Base-by-base conservation (phyloP, 208 protist species). In the Phytomonas francai region DNA sequence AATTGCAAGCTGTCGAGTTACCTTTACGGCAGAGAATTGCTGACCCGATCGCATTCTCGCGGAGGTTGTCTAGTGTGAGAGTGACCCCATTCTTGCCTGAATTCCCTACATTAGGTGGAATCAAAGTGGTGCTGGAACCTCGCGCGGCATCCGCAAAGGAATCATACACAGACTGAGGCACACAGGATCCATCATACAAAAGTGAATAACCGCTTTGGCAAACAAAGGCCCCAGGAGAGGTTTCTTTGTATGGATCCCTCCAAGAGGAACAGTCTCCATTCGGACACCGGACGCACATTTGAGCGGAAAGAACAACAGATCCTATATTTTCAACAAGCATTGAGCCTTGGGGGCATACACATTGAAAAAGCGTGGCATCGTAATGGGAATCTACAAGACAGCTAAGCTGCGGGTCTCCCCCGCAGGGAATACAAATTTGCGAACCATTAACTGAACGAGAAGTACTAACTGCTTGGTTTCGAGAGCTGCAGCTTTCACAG, bases 171-270 rank as follows among this genome's bases (percentile, higher is more conserved):
- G 36, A 59, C 25, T 65, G 70, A 0, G 76, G 65, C 31, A 83
- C 76, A 57, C 85, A 95, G 0, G 82, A 86, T 3, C 68, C 69
- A 68, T 91, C 88, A 65, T 83, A 85, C 22, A 91, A 70, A 34
- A 68, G 58, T 0, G 68, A 78, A 76, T 79, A 89, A 19, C 78
- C 79, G n/a, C 27, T 56, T 12, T 30, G 32, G 62, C 86, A 91
- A 59, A 34, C 60, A 59, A 68, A 83, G 7, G 19, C 67, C 8
- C 60, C 65, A n/a, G 42, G 56, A 3, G 56, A 51, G 9, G 31
- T 67, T 11, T 58, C 71, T 19, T 75, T 58, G 49, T 87, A 90
- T 29, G 87, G 84, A 36, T 70, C 74, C 12, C 49, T 27, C 63
- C 78, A 86, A 0, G 74, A 65, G n/a, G 51, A 60, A 59, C 77